Evolutionary conservation across 345 rosid species (phyloP).

Genomic region (Bruguiera parviflora): DNA sequence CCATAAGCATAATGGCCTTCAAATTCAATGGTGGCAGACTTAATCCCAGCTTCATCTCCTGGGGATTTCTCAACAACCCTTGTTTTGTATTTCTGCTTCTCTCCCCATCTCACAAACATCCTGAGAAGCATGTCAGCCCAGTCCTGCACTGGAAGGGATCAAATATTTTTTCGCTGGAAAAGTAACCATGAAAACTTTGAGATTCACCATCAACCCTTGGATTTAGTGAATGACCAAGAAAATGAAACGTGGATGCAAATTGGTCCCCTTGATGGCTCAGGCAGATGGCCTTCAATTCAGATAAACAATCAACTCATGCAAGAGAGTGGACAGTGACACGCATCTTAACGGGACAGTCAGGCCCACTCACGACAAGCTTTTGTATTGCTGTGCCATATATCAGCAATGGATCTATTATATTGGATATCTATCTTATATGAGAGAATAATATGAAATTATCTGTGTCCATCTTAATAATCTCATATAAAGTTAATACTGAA

Average conservation of each 20-base stretch:
- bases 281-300: background rate
- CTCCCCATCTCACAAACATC: constrained; percentile 98
- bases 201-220: background rate
- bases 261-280: background rate
- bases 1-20: constrained; percentile 93
- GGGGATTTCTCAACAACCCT: constrained; percentile 79
- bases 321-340: too few species aligned
- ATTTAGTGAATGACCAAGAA: background rate
- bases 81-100: constrained; percentile 81
- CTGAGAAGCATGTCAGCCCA: constrained; percentile 99
- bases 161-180: constrained; percentile 28
- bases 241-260: background rate
- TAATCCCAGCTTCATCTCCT: constrained; percentile 98
- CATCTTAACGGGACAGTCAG: too few species aligned
- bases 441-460: too few species aligned
- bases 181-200: constrained; percentile 1
- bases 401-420: too few species aligned
- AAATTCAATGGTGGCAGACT: constrained; percentile 80
- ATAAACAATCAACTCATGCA: too few species aligned
- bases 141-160: constrained; percentile 79
- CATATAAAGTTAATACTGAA: too few species aligned
- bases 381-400: too few species aligned
- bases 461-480: too few species aligned
- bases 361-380: too few species aligned
- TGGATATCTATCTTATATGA: too few species aligned